Base-by-base conservation (phyloP, 208 protist genomes). In the Lotmaria passim region DNA sequence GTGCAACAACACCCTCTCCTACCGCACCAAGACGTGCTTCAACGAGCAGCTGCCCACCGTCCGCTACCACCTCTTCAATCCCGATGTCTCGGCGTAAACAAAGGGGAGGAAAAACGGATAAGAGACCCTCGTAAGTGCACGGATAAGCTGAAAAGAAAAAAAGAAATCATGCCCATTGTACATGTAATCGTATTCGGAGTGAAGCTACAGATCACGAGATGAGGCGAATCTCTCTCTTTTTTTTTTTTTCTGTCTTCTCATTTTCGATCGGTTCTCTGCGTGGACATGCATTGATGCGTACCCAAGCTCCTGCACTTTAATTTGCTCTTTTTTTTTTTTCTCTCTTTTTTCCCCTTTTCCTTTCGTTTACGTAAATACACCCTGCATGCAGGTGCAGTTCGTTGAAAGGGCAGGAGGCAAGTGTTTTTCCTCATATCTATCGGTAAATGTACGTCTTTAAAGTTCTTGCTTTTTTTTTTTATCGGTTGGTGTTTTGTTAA, bases 21-120 rank as follows among this genome's bases (percentile, higher is more conserved):
- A 94, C 81, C 83, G 93, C 60, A 83, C 91, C 56, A 82, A 85
- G 62, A 93, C 83, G 26, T 93, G 89, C 78, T 90, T 97, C 58
- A 79, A 85, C 12, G 90, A 97, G 75, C 89, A 94, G 62, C 89
- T 95, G n/a, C 92, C 92, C 24, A 88, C 86, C n/a, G 79, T 96
- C 21, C 89, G 92, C 57, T 94, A 89, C 71, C 82, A 93, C 62
- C 82, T 96, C 61, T 96, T 96, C 60, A 93, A 93, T 69, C 67
- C 87, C 0, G 82, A 93, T 41, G 82, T 80, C 7, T 50, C 73
- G 14, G 36, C 67, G 24, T 79, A 78, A 50, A 46, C 67, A 36
- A 78, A 70, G 46, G 19, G 34, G 8, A 72, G 34, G 36, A 63
- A 34, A 56, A 28, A 53, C 21, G 10, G 44, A 24, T 12, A 67